Base-by-base conservation (phyloP, 2,329 filamentous ascomycete species). In the Colletotrichum theobromicola region DNA sequence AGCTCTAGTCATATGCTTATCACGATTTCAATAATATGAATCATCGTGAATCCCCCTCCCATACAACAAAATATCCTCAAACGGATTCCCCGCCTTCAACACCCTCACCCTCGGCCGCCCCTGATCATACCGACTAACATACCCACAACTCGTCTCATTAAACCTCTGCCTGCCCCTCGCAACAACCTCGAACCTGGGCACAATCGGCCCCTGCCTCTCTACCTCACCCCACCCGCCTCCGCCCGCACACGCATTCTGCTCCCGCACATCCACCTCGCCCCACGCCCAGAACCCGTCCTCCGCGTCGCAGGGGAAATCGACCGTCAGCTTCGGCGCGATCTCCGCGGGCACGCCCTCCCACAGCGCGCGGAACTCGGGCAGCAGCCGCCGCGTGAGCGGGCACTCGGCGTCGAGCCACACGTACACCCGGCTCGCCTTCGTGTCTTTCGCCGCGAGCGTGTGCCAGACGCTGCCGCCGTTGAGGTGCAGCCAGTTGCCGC, bases 361-460 rank as follows among this genome's bases (percentile, higher is more conserved):
- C n/a, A 76, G 37, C 12, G 67, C 74, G 32, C 75, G 75, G 46
- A 68, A 76, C 60, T 76, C 74, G 62, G 74, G 53, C 66, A 76
- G 70, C 50, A 76, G 64, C 28, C 75, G 75, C 9, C 75, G 74
- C 1, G 74, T 72, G 37, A 76, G 42, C 16, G 75, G 75, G 12
- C 71, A 72, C 57, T 75, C 68, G 70, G 74, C 75, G 58, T 76
- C 75, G 42, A 76, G 73, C 75, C 75, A 76, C 28, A 76, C 63
- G 67, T 69, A 71, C 5, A 76, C 32, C 6, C 60, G 50, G n/a
- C 50, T 46, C 2, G 57, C 32, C 26, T 32, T 24, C 12, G 68
- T 63, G 2, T 63, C 34, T 2, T 6, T 28, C n/a, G 66, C 69
- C 18, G 67, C 24, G 63, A 76, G 58, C 8, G 60, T 55, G 53